Conservation (phyloP, 495 filamentous ascomycete species). For the Neurospora tetraspora region DNA sequence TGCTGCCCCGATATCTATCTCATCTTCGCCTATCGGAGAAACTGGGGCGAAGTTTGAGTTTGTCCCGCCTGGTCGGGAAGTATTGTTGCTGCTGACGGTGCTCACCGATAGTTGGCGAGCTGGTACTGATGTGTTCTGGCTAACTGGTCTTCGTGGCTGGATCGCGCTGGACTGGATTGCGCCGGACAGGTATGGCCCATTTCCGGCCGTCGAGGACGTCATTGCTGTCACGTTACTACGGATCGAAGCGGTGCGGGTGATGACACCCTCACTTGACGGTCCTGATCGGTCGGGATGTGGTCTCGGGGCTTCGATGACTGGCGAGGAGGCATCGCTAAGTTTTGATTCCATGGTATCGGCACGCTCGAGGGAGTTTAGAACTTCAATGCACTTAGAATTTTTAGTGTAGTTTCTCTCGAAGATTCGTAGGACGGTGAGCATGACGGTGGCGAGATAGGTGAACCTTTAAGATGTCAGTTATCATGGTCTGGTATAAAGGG, state of each 20-base stretch:
- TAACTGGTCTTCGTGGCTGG: constrained; percentile 6
- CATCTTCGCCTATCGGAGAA: background rate
- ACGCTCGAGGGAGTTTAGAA: constrained; percentile 16
- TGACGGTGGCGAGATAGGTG: constrained; percentile 27
- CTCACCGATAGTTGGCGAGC: background rate
- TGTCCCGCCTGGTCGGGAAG: background rate
- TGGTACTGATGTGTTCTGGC: background rate
- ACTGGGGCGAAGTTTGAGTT: background rate
- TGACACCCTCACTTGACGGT: constrained; percentile 23
- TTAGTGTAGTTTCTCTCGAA: constrained; percentile 20
- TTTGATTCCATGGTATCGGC: constrained; percentile 18
- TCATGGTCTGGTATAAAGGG: background rate
- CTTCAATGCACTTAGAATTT: constrained; percentile 12
- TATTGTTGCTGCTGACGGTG: background rate
- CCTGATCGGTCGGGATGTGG: background rate
- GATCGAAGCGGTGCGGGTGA: constrained; percentile 23
- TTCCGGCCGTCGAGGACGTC: constrained; percentile 1
- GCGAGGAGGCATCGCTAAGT: constrained; percentile 6
- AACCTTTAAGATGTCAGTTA: constrained; percentile 16
- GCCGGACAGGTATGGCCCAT: background rate
- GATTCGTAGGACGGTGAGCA: constrained; percentile 20
- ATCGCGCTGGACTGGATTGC: constrained; percentile 1
- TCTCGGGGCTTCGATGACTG: background rate
- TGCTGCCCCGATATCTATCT: background rate
- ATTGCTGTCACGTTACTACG: constrained; percentile 19